Percentiles rank a stretch among this genome's conserved stretches.
phyloP scores from a whole-genome alignment of 2,329 filamentous ascomycete genomes.

The Diaporthe citri region DNA sequence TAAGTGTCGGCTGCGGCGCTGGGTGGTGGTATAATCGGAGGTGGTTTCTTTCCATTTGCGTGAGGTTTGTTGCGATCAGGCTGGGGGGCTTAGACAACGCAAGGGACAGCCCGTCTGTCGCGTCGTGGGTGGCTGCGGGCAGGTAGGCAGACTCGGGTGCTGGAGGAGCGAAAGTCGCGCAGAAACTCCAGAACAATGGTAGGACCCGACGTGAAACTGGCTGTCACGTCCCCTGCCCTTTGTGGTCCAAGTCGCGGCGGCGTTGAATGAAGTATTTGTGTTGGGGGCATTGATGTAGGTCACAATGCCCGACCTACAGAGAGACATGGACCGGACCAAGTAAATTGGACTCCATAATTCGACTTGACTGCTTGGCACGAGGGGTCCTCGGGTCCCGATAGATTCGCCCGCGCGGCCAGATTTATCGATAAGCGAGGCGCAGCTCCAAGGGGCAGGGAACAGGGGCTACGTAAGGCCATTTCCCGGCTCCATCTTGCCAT shows the following conservation, averaged over 20 bases:
- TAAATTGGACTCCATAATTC: slow-evolving; percentile 30
- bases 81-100: neutral
- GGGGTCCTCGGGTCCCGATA: slow-evolving; percentile 34
- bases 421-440: slow-evolving; percentile 35
- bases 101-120: slow-evolving; percentile 15
- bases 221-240: neutral
- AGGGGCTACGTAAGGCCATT: slow-evolving; percentile 20
- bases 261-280: slow-evolving; percentile 1
- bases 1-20: neutral
- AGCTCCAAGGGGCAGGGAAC: slow-evolving; percentile 8
- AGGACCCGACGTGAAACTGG: neutral
- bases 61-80: neutral
- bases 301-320: neutral
- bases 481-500: slow-evolving; percentile 9
- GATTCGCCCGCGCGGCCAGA: slow-evolving; percentile 13
- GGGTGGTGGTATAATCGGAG: neutral
- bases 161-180: neutral
- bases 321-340: slow-evolving; percentile 4
- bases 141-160: neutral
- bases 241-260: neutral
- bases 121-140: slow-evolving; percentile 2
- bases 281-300: slow-evolving; percentile 28
- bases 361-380: slow-evolving; percentile 13
- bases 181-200: neutral
- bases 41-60: slow-evolving; percentile 18